A percentile compares a stretch with the other conserved stretches of the same genome.
These are phyloP conservation scores for Trypanosoma lewisi DNA, from an alignment of 208 protist genomes.

Conservation along the genomic window DNA sequence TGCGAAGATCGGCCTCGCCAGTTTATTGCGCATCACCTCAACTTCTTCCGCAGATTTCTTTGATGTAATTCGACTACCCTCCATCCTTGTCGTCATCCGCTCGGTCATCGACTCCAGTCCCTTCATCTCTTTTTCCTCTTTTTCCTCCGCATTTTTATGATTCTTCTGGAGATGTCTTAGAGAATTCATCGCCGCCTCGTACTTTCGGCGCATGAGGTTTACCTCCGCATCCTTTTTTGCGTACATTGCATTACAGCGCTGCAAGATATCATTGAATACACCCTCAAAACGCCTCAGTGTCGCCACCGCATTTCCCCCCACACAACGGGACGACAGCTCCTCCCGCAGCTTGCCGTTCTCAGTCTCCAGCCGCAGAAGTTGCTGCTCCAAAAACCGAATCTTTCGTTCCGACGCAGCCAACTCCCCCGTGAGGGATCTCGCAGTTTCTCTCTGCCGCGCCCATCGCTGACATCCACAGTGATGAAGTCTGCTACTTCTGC, in stretches of 20 bases:
- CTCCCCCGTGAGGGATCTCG: neutral
- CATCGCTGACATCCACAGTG: constrained; percentile 2
- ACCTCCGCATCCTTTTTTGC: constrained; percentile 5
- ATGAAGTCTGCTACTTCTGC: neutral
- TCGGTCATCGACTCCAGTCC: no score
- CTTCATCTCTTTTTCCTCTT: neutral
- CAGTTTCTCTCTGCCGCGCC: neutral
- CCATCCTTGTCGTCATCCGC: neutral
- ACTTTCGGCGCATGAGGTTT: neutral
- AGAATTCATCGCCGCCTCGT: neutral
- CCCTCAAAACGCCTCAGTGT: neutral
- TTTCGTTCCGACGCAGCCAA: constrained; percentile 11
- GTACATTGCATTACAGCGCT: constrained; percentile 12
- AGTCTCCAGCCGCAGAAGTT: constrained; percentile 10
- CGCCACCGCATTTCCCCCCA: neutral
- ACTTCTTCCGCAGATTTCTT: neutral
- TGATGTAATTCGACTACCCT: neutral
- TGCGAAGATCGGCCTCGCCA: neutral
- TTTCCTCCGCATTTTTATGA: neutral
- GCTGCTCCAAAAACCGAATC: constrained; percentile 15
- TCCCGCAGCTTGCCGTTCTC: constrained; percentile 16
- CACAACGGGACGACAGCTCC: neutral
- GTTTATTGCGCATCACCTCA: neutral
- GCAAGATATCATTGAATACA: constrained; percentile 18
- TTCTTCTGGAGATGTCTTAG: neutral